Base-by-base conservation (phyloP, 2,329 filamentous ascomycete genomes). In the Fusarium ramigenum region DNA sequence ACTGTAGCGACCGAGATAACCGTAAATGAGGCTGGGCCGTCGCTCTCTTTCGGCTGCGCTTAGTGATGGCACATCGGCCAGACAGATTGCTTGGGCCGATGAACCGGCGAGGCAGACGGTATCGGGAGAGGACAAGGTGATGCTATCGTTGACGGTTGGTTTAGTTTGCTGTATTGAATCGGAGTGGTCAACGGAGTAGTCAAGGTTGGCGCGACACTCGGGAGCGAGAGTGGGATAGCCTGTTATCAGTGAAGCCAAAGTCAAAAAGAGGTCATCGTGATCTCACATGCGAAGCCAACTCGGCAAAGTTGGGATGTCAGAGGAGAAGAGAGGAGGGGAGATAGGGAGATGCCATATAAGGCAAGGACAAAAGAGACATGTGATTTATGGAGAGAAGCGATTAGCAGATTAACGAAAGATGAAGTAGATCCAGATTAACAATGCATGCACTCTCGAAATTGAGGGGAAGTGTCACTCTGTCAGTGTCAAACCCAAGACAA, bases 401-500 rank as follows among this genome's bases (percentile, higher is more conserved):
- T 62, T 44, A 57, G 59, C 36, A 52, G 57, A 52, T 60, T n/a
- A 60, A 60, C 57, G 58, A 60, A 23, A 30, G 36, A 18, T 54
- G 39, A 60, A 60, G 12, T 34, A 60, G 46, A 60, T 54, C 34
- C 16, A 43, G 50, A 46, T 58, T 39, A 12, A 32, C 50, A 43
- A 47, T 63, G 53, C 53, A 39, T 43, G 34, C 32, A 59, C 52
- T 39, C 44, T 39, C 25, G 34, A 18, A 40, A 61, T 59, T 28
- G 40, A 46, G 40, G 25, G 23, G 54, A 28, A 62, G 37, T 44
- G 46, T 47, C 44, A 47, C 2, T 34, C 5, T 28, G 43, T 46
- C 43, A 46, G 44, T 49, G 28, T 30, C 46, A 30, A 28, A 62
- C 34, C 52, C 60, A 57, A 30, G 37, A 40, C 53, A 63, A 47